These are phyloP conservation scores for Phylloporus gajari DNA, from an alignment of 1,284 basidiomycete species.

Conservation along the genomic window DNA sequence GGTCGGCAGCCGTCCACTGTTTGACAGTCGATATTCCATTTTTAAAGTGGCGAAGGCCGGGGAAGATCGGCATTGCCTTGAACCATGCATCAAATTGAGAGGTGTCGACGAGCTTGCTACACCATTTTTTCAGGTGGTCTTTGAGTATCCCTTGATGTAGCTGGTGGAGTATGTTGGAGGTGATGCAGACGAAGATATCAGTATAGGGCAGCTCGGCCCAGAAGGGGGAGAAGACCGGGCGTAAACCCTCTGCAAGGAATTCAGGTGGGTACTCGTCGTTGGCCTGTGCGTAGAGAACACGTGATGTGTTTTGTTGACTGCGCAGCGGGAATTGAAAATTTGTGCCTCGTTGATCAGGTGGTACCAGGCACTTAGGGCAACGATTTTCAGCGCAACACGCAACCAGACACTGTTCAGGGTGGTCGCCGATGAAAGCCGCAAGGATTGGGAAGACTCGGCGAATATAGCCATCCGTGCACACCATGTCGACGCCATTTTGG, in stretches of 20 bases:
- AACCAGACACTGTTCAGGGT: slow-evolving; percentile 23
- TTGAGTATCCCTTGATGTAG: neutral
- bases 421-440: slow-evolving; percentile 4
- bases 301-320: neutral
- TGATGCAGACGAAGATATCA: neutral
- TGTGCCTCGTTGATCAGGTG: neutral
- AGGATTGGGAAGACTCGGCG: slow-evolving; percentile 24
- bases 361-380: slow-evolving; percentile 17
- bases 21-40: neutral
- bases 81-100: neutral
- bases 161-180: slow-evolving; percentile 1
- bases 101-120: neutral
- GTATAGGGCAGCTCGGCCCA: neutral
- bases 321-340: neutral
- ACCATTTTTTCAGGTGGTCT: slow-evolving; percentile 11
- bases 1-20: neutral
- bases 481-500: slow-evolving; percentile 14
- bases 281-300: neutral
- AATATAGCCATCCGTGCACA: slow-evolving; percentile 28
- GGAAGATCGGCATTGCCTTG: neutral
- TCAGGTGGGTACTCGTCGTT: neutral
- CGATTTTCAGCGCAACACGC: slow-evolving; percentile 22
- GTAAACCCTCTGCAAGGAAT: neutral
- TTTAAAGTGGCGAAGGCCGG: neutral
- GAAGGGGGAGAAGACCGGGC: neutral